Evolutionary conservation across 345 rosid species (phyloP).

Genomic region (Xanthoceras sorbifolium): DNA sequence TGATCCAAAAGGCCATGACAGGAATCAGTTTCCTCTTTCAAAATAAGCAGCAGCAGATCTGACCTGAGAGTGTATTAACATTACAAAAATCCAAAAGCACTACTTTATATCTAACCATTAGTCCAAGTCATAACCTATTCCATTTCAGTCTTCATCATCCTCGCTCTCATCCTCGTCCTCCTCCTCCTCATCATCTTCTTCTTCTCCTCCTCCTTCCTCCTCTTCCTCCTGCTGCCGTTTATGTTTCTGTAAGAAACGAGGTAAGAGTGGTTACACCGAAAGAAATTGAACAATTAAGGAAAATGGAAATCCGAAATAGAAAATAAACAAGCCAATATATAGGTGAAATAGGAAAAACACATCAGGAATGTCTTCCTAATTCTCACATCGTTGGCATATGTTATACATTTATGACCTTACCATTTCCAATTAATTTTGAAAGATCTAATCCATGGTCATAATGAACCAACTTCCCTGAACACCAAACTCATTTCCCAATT

Average conservation of each 20-base stretch:
- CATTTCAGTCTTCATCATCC: constrained; percentile 33
- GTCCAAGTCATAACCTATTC: constrained; percentile 15
- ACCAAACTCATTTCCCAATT: too few species aligned
- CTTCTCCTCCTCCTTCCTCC: constrained; percentile 40
- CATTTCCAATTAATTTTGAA: too few species aligned
- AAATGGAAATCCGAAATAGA: background rate
- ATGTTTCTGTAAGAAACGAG: constrained; percentile 17
- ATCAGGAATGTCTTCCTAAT: too few species aligned
- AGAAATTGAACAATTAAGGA: background rate
- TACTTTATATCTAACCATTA: background rate
- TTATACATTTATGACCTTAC: too few species aligned
- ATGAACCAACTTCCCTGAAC: too few species aligned
- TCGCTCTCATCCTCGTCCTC: constrained; percentile 18
- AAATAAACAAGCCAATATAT: background rate
- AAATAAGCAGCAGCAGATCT: background rate
- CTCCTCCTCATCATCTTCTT: constrained; percentile 26
- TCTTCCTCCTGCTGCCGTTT: constrained; percentile 33
- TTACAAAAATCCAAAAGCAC: constrained; percentile 21
- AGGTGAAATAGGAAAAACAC: too few species aligned
- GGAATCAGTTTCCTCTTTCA: background rate
- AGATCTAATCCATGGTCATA: too few species aligned
- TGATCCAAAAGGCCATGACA: background rate
- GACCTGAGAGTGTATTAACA: constrained; percentile 21
- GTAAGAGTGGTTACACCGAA: background rate
- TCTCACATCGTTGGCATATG: too few species aligned